Evolutionary conservation across 441 rosid genomes (phyloP).

Genomic region (Erysimum cheiri): DNA sequence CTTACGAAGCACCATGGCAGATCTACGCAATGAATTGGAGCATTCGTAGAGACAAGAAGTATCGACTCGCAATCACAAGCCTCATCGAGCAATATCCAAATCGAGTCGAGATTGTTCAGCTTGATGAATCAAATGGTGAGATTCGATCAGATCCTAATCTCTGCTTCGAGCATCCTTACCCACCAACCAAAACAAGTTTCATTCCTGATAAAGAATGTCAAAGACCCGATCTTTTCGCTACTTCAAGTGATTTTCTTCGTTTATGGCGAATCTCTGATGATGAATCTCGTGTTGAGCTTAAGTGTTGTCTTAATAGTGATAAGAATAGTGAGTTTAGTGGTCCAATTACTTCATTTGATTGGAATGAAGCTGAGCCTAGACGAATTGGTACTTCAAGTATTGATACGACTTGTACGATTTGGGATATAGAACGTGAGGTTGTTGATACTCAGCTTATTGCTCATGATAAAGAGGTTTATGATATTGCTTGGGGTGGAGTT

Average conservation of each 20-base stretch:
- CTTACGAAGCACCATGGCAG: slow-evolving; percentile 94
- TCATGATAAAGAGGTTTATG: slow-evolving; percentile 93
- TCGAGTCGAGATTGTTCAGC: slow-evolving; percentile 89
- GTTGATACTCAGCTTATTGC: slow-evolving; percentile 95
- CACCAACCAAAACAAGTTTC: slow-evolving; percentile 88
- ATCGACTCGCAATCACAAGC: slow-evolving; percentile 91
- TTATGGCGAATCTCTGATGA: slow-evolving; percentile 82
- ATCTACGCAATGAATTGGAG: slow-evolving; percentile 99
- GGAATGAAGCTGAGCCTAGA: slow-evolving; percentile 94
- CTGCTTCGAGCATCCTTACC: slow-evolving; percentile 88
- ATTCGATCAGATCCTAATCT: slow-evolving; percentile 85
- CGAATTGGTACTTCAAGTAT: slow-evolving; percentile 89
- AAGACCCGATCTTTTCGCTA: slow-evolving; percentile 86
- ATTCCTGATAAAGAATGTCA: slow-evolving; percentile 93
- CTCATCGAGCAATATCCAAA: slow-evolving; percentile 82
- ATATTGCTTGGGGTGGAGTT: slow-evolving; percentile 99
- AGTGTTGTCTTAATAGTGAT: slow-evolving; percentile 71
- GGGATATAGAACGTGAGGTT: slow-evolving; percentile 90
- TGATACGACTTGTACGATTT: slow-evolving; percentile 91
- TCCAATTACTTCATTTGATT: slow-evolving; percentile 87
- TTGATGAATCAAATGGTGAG: slow-evolving; percentile 95
- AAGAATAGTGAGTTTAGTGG: slow-evolving; percentile 89
- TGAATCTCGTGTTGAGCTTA: slow-evolving; percentile 71
- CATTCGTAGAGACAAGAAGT: slow-evolving; percentile 94
- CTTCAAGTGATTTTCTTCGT: slow-evolving; percentile 90